phyloP scores from a whole-genome alignment of 1,139 yeast genomes.

The Geotrichum candidum region DNA sequence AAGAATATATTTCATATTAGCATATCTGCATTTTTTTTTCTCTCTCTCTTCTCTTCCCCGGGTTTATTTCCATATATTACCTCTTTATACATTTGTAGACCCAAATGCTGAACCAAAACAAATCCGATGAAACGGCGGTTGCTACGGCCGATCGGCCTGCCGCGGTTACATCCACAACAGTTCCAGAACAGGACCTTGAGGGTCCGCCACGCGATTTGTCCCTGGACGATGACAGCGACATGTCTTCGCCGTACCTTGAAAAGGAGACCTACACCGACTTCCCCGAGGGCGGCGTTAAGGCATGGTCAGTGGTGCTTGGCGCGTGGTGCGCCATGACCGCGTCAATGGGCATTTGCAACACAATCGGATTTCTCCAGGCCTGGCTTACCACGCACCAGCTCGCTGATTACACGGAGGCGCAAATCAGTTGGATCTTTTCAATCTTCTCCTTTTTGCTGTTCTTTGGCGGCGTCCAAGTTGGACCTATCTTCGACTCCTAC shows the following conservation, averaged over 20 bases:
- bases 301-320: conserved; percentile 57
- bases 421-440: conserved; percentile 60
- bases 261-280: conserved; percentile 30
- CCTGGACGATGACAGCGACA: background rate
- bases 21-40: background rate
- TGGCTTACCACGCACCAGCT: conserved; percentile 49
- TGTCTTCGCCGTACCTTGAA: background rate
- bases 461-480: conserved; percentile 54
- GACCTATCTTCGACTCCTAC: conserved; percentile 51
- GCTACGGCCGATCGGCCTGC: background rate
- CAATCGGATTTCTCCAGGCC: conserved; percentile 57
- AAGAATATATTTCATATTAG: too few species aligned
- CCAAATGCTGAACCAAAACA: background rate
- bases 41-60: background rate
- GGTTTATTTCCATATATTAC: background rate
- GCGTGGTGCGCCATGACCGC: conserved; percentile 53
- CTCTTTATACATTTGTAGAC: background rate
- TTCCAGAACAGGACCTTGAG: background rate
- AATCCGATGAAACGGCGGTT: background rate
- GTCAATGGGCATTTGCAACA: conserved; percentile 57
- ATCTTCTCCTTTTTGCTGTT: conserved; percentile 51
- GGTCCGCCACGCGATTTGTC: background rate
- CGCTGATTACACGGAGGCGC: conserved; percentile 38
- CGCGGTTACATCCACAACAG: background rate
- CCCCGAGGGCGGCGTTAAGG: conserved; percentile 60